A percentile compares a stretch with the other conserved stretches of the same genome.
Conservation (phyloP, 2,329 filamentous ascomycete genomes). For the Metarhizium guizhouense region DNA sequence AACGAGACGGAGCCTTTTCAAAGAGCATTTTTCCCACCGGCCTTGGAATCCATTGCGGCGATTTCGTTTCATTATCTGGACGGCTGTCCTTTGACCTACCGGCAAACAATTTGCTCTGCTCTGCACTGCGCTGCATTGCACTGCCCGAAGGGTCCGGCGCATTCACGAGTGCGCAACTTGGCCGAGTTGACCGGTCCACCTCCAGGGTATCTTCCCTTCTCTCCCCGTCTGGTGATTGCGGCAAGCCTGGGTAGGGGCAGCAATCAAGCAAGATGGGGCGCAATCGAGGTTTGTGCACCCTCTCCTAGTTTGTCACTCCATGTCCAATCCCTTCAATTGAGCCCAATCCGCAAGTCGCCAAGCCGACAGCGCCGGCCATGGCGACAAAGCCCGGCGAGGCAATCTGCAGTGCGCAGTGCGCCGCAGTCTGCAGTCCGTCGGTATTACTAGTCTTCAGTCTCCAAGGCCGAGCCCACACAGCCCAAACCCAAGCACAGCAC, state of each 20-base stretch:
- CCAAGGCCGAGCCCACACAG: too few relatives aligned
- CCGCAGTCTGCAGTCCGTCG: too few relatives aligned
- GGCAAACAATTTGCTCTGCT: background rate
- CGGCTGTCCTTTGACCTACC: too few relatives aligned
- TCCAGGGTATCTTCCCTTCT: background rate
- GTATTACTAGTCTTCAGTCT: too few relatives aligned
- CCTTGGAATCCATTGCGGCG: too few relatives aligned
- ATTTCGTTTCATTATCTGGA: too few relatives aligned
- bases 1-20: too few relatives aligned
- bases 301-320: background rate
- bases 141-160: background rate
- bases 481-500: too few relatives aligned
- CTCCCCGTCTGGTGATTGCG: background rate
- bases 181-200: background rate
- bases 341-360: background rate
- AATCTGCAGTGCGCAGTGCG: too few relatives aligned
- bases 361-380: too few relatives aligned
- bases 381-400: too few relatives aligned
- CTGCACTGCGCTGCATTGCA: background rate
- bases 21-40: too few relatives aligned
- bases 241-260: background rate
- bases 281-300: constrained; percentile 42
- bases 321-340: constrained; percentile 5
- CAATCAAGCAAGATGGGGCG: constrained; percentile 36
- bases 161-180: background rate